Conservation (phyloP, 768 basidiomycete species). For the Boletus barrowsii region DNA sequence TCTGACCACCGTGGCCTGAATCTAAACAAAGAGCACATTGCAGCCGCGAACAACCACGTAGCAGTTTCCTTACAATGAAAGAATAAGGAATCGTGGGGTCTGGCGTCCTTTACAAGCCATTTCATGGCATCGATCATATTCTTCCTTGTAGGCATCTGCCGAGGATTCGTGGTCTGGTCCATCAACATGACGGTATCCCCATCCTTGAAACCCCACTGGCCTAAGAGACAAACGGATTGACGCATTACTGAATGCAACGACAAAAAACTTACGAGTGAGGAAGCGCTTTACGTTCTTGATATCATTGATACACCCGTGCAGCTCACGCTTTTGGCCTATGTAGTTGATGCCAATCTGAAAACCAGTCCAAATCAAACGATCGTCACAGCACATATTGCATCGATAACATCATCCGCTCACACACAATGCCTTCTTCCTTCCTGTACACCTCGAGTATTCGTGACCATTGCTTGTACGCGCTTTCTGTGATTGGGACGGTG, state of each 20-base stretch:
- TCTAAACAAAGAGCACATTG: conserved; percentile 39
- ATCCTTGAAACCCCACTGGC: conserved; percentile 44
- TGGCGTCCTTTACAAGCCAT: conserved; percentile 69
- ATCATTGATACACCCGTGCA: conserved; percentile 82
- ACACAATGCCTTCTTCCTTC: conserved; percentile 50
- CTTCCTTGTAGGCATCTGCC: conserved; percentile 46
- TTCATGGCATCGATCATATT: conserved; percentile 60
- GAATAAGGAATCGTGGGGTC: conserved; percentile 69
- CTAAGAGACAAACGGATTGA: conserved; percentile 18
- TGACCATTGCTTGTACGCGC: conserved; percentile 10
- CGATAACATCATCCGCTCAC: conserved; percentile 21
- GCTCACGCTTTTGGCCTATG: conserved; percentile 54
- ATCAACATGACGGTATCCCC: conserved; percentile 58
- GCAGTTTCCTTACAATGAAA: conserved; percentile 53
- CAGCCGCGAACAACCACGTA: background rate
- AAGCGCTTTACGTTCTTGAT: conserved; percentile 67
- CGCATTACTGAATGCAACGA: background rate
- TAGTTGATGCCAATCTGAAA: conserved; percentile 79
- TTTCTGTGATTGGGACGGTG: conserved; percentile 5
- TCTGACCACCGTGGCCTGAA: conserved; percentile 96
- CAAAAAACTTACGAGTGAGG: conserved; percentile 48
- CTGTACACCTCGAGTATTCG: conserved; percentile 50
- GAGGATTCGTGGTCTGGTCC: conserved; percentile 42
- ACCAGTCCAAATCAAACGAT: background rate
- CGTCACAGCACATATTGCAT: background rate